Conservation (phyloP, 1,284 basidiomycete genomes). For the Apiotrichum akiyoshidainum region DNA sequence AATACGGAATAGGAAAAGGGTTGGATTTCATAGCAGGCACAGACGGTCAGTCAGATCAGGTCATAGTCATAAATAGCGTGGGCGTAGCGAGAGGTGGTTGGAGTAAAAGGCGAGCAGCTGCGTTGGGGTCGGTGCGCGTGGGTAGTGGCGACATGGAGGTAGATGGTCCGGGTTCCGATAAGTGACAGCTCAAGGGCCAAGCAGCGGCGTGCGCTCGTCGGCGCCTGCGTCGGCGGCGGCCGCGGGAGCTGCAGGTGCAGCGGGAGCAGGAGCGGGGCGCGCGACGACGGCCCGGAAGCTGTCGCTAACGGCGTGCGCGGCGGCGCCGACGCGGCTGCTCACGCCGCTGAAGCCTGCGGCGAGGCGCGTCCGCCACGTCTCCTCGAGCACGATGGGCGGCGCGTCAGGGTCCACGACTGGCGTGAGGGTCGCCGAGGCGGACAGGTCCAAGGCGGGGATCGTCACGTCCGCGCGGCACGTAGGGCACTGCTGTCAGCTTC, state of each 20-base stretch:
- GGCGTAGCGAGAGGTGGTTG: too few relatives aligned
- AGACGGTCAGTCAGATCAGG: too few relatives aligned
- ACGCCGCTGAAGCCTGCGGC: background rate
- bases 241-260: too few relatives aligned
- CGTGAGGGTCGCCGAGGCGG: conserved; percentile 19
- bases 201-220: conserved; percentile 11
- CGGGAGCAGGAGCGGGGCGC: background rate
- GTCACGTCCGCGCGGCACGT: conserved; percentile 85
- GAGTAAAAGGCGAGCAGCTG: too few relatives aligned
- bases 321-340: conserved; percentile 5
- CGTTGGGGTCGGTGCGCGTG: too few relatives aligned
- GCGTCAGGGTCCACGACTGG: conserved; percentile 17
- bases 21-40: too few relatives aligned
- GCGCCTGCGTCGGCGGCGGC: background rate
- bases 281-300: conserved; percentile 5
- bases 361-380: conserved; percentile 7
- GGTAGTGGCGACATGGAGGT: too few relatives aligned
- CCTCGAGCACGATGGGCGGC: background rate
- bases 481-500: conserved; percentile 62
- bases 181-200: background rate
- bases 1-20: too few relatives aligned
- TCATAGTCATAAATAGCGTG: too few relatives aligned
- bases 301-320: conserved; percentile 6
- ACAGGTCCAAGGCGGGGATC: conserved; percentile 52
- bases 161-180: too few relatives aligned